These are phyloP conservation scores for Yarrowia galli DNA, from an alignment of 1,139 yeast genomes.

Conservation along the genomic window DNA sequence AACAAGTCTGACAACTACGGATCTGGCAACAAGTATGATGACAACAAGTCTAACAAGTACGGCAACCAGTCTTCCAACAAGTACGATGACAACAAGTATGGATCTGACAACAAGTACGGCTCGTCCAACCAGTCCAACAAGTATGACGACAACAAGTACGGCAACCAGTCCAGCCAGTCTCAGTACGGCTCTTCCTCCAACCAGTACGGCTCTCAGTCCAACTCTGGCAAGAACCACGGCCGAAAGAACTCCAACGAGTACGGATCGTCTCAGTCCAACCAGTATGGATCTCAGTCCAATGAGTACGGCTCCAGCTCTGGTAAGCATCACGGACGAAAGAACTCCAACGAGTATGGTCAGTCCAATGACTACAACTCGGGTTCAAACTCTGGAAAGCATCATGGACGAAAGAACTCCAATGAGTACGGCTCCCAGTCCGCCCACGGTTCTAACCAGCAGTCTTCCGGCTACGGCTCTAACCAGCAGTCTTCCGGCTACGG, in stretches of 20 bases:
- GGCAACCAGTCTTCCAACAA: neutral
- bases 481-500: neutral
- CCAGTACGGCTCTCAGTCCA: constrained; percentile 5
- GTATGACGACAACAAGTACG: neutral
- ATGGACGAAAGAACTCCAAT: neutral
- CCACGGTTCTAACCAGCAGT: neutral
- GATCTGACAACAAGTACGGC: neutral
- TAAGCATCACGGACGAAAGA: constrained; percentile 15
- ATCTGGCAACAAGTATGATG: constrained; percentile 6
- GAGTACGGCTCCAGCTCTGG: constrained; percentile 10
- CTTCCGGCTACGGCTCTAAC: neutral
- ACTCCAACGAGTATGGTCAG: constrained; percentile 12
- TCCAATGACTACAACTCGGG: constrained; percentile 3
- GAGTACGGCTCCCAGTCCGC: constrained; percentile 7
- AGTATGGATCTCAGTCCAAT: constrained; percentile 3
- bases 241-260: constrained; percentile 20
- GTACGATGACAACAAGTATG: neutral
- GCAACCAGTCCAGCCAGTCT: no score
- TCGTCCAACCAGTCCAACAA: neutral
- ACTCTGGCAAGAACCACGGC: constrained; percentile 4
- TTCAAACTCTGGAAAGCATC: constrained; percentile 3
- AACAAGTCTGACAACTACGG: constrained; percentile 26
- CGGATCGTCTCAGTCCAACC: constrained; percentile 1
- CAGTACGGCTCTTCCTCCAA: neutral
- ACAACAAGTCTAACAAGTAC: constrained; percentile 23